Evolutionary conservation across 2,329 filamentous ascomycete species (phyloP).

Genomic region (Endoconidiophora laricicola): DNA sequence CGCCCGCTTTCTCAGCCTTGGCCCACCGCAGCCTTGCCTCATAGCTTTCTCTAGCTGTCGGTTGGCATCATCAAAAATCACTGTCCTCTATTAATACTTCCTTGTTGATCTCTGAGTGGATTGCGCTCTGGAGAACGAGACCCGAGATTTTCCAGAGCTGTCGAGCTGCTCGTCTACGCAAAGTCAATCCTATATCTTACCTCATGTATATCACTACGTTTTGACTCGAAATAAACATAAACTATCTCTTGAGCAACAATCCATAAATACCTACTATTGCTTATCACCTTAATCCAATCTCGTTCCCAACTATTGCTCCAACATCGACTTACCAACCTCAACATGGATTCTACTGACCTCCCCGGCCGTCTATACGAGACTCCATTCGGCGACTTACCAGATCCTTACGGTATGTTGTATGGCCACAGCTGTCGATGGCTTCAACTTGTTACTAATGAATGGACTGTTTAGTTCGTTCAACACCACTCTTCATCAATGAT

Average conservation of each 20-base stretch:
- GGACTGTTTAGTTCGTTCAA: slow-evolving; percentile 11
- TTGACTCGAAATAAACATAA: too few species aligned
- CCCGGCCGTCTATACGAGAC: slow-evolving; percentile 8
- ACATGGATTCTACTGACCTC: slow-evolving; percentile 6
- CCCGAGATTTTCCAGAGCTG: too few species aligned
- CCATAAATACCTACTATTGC: too few species aligned
- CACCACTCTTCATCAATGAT: slow-evolving; percentile 14
- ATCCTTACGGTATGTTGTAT: slow-evolving; percentile 12
- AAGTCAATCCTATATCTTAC: too few species aligned
- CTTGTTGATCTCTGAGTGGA: too few species aligned
- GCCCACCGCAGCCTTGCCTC: not conserved
- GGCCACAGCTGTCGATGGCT: not conserved
- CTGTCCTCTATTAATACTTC: too few species aligned
- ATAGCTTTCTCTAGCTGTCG: too few species aligned
- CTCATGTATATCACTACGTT: too few species aligned
- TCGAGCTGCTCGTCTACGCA: too few species aligned
- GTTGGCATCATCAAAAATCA: too few species aligned
- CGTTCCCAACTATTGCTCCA: not conserved
- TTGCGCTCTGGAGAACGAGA: too few species aligned
- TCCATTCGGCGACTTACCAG: slow-evolving; percentile 8
- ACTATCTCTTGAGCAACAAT: too few species aligned
- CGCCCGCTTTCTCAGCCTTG: slow-evolving; percentile 6
- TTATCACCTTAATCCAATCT: not conserved
- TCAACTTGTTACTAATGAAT: not conserved
- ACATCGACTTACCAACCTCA: not conserved